These are phyloP conservation scores for Panicum hallii DNA, from an alignment of 202 grass and related monocot genomes.

Conservation along the genomic window DNA sequence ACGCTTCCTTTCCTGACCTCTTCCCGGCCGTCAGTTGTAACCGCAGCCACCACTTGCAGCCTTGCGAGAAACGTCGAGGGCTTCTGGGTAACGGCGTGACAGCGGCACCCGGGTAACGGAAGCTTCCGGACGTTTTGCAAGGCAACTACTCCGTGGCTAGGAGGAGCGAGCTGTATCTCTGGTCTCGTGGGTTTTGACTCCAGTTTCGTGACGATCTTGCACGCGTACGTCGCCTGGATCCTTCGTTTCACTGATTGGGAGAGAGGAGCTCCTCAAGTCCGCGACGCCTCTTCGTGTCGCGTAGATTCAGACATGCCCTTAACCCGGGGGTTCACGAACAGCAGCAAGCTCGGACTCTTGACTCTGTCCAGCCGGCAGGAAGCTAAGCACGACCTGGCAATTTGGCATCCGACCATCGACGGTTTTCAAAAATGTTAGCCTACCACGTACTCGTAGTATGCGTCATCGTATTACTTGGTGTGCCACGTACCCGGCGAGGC, in stretches of 20 bases:
- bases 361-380: background rate
- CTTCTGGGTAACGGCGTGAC: background rate
- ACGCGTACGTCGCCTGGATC: background rate
- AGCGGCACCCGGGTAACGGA: background rate
- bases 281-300: slow-evolving; percentile 1
- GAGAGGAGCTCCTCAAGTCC: background rate
- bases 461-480: background rate
- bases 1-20: background rate
- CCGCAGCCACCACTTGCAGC: background rate
- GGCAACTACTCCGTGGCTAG: no score
- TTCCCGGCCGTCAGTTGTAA: background rate
- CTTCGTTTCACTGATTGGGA: background rate
- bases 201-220: background rate
- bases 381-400: background rate
- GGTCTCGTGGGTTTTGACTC: background rate
- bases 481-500: background rate
- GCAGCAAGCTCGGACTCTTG: background rate
- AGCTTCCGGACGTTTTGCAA: background rate
- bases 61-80: no score
- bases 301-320: slow-evolving; percentile 4
- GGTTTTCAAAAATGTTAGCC: background rate
- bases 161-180: background rate
- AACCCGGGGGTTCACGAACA: slow-evolving; percentile 3
- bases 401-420: background rate
- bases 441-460: background rate